Percentiles rank a stretch among this genome's conserved stretches.
These are phyloP conservation scores for Trypanosoma theileri DNA, from an alignment of 208 protist genomes.

Conservation along the genomic window DNA sequence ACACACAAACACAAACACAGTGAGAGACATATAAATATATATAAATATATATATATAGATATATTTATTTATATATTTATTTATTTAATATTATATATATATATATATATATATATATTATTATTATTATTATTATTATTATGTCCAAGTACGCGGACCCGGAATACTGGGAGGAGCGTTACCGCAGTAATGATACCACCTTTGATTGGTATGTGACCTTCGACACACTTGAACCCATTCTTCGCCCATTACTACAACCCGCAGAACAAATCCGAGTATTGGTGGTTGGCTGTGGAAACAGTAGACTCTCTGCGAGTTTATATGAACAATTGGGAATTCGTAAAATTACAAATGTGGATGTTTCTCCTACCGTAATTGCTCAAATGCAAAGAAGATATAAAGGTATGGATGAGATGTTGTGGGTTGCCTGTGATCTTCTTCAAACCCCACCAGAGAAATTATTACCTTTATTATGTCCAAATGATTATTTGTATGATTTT, in stretches of 20 bases:
- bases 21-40: background rate
- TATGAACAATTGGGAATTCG: constrained; percentile 87
- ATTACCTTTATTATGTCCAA: constrained; percentile 70
- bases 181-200: constrained; percentile 88
- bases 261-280: constrained; percentile 80
- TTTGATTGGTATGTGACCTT: constrained; percentile 93
- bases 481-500: constrained; percentile 86
- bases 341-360: constrained; percentile 90
- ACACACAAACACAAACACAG: background rate
- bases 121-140: background rate
- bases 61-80: too few relatives aligned
- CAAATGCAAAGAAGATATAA: constrained; percentile 88
- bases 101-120: background rate
- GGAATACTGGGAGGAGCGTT: constrained; percentile 93
- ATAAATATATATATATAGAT: too few relatives aligned
- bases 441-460: constrained; percentile 81
- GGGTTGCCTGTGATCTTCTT: constrained; percentile 78
- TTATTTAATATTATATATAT: constrained; percentile 22
- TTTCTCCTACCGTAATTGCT: constrained; percentile 82
- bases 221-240: constrained; percentile 80
- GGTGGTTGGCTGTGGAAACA: constrained; percentile 91
- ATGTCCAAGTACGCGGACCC: constrained; percentile 92
- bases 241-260: constrained; percentile 72
- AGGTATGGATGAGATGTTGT: constrained; percentile 87
- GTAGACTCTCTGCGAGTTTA: constrained; percentile 69